Evolutionary conservation across 164 flowering plant species (phyloP).

Genomic region (Tinospora cordifolia): DNA sequence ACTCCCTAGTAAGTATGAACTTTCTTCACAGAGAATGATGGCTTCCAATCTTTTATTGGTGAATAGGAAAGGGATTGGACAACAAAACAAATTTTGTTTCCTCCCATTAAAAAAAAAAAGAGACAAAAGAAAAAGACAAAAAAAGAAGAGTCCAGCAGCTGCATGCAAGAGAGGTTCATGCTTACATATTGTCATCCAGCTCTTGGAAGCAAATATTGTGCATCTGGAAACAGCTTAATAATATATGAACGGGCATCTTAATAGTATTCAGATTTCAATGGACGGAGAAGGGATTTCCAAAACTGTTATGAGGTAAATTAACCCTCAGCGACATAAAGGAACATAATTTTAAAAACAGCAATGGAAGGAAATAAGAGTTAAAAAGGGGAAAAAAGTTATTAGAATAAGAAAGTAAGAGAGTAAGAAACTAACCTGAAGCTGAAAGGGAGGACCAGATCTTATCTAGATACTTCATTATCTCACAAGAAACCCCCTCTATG

Average conservation of each 20-base stretch:
- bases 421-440: constrained; percentile 53
- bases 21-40: not conserved
- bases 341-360: not conserved
- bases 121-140: too few relatives aligned
- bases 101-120: too few relatives aligned
- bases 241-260: not conserved
- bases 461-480: constrained; percentile 66
- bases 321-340: not conserved
- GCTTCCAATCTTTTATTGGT: not conserved
- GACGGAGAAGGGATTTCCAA: not conserved
- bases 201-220: not conserved
- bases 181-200: not conserved
- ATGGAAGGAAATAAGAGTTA: not conserved
- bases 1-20: too few relatives aligned
- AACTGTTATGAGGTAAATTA: not conserved
- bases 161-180: not conserved
- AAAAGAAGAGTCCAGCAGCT: not conserved
- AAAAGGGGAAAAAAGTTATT: not conserved
- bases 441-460: constrained; percentile 78
- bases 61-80: not conserved
- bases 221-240: not conserved
- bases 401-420: not conserved
- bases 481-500: constrained; percentile 72
- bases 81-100: not conserved
- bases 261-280: not conserved